Percentiles rank a stretch among this genome's conserved stretches.
phyloP scores from a whole-genome alignment of 345 rosid species.

The Gossypium stocksii region DNA sequence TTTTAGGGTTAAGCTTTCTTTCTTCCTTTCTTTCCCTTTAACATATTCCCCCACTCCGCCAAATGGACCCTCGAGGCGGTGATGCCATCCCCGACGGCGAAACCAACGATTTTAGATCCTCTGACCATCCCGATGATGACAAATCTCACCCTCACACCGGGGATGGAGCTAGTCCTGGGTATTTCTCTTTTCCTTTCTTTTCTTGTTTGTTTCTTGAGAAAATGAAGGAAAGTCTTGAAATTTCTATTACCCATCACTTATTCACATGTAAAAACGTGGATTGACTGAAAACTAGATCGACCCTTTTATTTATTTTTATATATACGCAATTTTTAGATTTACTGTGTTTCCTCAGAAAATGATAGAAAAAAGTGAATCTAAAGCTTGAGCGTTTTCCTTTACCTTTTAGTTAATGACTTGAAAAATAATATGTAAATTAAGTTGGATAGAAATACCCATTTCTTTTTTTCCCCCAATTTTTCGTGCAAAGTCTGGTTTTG shows the following conservation, averaged over 20 bases:
- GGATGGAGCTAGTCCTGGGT: constrained; percentile 77
- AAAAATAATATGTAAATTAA: background rate
- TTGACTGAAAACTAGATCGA: background rate
- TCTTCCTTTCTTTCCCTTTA: background rate
- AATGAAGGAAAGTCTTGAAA: background rate
- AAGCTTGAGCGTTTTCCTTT: background rate
- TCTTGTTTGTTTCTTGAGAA: constrained; percentile 13
- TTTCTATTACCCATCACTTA: constrained; percentile 1
- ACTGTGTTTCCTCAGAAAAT: background rate
- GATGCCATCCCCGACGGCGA: constrained; percentile 39
- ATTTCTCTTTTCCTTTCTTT: background rate
- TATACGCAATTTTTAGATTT: background rate
- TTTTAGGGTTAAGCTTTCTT: constrained; percentile 8
- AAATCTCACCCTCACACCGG: constrained; percentile 54
- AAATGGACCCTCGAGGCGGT: constrained; percentile 49
- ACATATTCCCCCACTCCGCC: background rate
- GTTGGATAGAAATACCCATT: background rate
- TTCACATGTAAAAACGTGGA: background rate
- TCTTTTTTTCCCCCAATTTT: no score
- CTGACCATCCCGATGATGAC: constrained; percentile 30
- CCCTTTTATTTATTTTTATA: background rate
- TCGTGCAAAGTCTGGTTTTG: background rate
- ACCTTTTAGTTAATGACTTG: constrained; percentile 1
- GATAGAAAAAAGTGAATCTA: background rate
- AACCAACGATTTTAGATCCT: constrained; percentile 36